Evolutionary conservation across 768 basidiomycete genomes (phyloP).

Genomic region (Daedaleopsis nitida): DNA sequence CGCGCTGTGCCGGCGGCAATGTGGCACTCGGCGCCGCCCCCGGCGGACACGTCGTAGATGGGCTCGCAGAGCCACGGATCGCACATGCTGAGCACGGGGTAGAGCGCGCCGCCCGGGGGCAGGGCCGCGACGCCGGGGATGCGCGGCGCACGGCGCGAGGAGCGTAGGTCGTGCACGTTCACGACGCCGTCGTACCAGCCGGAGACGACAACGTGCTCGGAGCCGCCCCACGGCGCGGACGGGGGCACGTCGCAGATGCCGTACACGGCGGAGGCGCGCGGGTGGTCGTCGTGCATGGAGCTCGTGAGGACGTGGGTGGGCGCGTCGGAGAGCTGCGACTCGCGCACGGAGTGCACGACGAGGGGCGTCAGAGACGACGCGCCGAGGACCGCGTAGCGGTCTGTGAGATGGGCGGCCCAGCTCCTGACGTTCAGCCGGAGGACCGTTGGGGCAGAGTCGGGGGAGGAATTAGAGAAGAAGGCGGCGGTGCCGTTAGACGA

Average conservation of each 20-base stretch:
- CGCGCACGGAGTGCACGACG: conserved; percentile 53
- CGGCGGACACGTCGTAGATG: conserved; percentile 74
- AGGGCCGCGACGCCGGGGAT: conserved; percentile 15
- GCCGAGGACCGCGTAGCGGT: conserved; percentile 67
- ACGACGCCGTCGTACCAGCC: conserved; percentile 85
- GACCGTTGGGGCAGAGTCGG: conserved; percentile 26
- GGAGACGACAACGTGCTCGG: conserved; percentile 70
- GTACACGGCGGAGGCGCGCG: conserved; percentile 63
- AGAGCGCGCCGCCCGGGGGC: conserved; percentile 37
- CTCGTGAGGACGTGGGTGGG: conserved; percentile 55
- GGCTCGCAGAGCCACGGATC: conserved; percentile 76
- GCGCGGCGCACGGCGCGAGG: conserved; percentile 30
- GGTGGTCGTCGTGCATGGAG: conserved; percentile 26
- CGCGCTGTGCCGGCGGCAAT: conserved; percentile 78
- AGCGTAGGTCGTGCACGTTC: conserved; percentile 74
- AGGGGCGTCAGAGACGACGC: conserved; percentile 62
- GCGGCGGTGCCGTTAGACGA: conserved; percentile 56
- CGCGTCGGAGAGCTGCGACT: conserved; percentile 44
- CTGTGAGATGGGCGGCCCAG: conserved; percentile 65
- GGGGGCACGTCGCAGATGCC: conserved; percentile 63
- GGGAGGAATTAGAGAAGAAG: conserved; percentile 35
- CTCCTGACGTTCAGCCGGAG: conserved; percentile 54
- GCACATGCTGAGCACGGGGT: conserved; percentile 58
- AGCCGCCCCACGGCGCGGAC: conserved; percentile 67
- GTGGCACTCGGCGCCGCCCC: conserved; percentile 66